Base-by-base conservation (phyloP, 2,329 filamentous ascomycete genomes). In the Coleophoma crateriformis region DNA sequence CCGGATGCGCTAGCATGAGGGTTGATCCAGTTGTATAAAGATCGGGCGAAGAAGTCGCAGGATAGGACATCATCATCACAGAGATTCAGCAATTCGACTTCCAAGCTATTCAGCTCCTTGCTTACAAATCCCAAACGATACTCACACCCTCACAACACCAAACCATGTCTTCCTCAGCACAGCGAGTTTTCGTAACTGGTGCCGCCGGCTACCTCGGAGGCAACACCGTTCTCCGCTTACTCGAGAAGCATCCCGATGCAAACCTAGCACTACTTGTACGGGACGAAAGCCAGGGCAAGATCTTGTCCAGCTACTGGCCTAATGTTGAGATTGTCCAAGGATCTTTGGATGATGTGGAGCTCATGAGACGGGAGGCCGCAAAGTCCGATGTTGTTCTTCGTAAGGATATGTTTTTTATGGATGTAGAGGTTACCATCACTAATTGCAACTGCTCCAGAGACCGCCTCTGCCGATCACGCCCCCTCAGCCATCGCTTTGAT, bases 401-500 rank as follows among this genome's bases (percentile, higher is more conserved):
- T 70, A 49, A 37, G 51, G 51, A 19, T 10, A n/a, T 22, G 14
- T n/a, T 33, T 4, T 11, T 33, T 22, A 27, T 7, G n/a, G 20
- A n/a, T 13, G 22, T 32, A 12, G n/a, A 6, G 12, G 22, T 38
- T 39, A 33, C 20, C 14, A 33, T 17, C 13, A 11, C 17, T n/a
- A 20, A 51, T 12, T 27, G 10, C 19, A 3, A 6, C 33, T 17
- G 14, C 34, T 45, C 12, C 20, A 60, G 58, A 60, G 52, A 49
- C 47, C 14, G 58, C 57, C 17, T 58, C 52, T 15, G 38, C 58
- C 7, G 58, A 60, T 45, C 58, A 61, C 33, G 47, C 54, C 35
- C 39, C 49, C 13, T 50, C 39, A 1, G 73, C 73, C 2, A 55
- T 58, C 10, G 69, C 76, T 41, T 75, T 80, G 41, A 66, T 69